Base-by-base conservation (phyloP, 2,329 filamentous ascomycete genomes). In the Mycocentrospora acerina region DNA sequence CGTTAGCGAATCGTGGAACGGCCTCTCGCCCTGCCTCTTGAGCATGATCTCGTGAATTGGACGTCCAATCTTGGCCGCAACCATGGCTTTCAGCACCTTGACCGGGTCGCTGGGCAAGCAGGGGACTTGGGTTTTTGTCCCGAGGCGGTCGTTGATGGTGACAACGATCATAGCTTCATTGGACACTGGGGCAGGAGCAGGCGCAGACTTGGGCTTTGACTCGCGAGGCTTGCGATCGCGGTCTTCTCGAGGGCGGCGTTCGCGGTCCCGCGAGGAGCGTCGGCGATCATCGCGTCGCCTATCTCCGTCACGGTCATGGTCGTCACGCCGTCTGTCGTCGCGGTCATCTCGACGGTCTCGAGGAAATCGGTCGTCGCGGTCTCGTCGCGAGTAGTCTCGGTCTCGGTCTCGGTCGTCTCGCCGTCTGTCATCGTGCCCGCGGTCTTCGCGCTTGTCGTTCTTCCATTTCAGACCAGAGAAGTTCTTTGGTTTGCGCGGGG, bases 71-170 rank as follows among this genome's bases (percentile, higher is more conserved):
- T 86, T 81, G 27, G 88, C 88, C 4, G 90, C 90, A 16, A 96
- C 90, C 76, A 94, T 85, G 31, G 90, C 84, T 71, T 96, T 96
- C 72, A 96, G 89, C 44, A 90, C 78, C 49, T 84, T 85, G 51
- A 96, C 84, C 7, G 83, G 84, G 70, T 97, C 91, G 3, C 82
- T 86, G 1, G 88, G 83, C 40, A 95, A 75, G 64, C 90, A 96
- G 0, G 91, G 91, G 48, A 97, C 93, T 35, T 88, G 86, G 12
- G 90, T 88, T 61, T 95, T 95, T n/a, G 91, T 96, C 10, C 91
- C 91, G 24, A 97, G 74, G n/a, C 91, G 81, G 68, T 97, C 91
- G 66, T 97, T 97, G 61, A 97, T 83, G 59, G 91, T 82, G 13
- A 97, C 90, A 35, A 95, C 81, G 53, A 97, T 96, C 86, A 96